Conservation (phyloP, 257 asterid genomes). For the Nicotiana undulata region DNA sequence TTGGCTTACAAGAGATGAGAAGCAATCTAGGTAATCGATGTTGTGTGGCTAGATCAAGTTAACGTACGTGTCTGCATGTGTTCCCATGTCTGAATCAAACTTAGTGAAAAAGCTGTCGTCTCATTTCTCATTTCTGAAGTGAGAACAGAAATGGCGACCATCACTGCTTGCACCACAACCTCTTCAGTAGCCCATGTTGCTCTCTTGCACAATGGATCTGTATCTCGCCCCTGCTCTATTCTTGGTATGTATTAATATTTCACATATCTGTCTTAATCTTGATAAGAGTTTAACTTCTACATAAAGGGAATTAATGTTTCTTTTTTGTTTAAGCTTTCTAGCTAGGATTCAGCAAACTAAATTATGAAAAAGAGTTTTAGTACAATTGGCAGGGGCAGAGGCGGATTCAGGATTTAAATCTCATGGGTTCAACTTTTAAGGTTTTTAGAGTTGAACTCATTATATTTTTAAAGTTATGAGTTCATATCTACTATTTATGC, state of each 20-base stretch:
- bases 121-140: background rate
- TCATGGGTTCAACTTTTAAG: no score
- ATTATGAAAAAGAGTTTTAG: no score
- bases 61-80: background rate
- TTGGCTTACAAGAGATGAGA: constrained; percentile 3
- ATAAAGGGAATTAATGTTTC: no score
- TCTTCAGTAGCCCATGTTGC: constrained; percentile 48
- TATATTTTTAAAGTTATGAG: no score
- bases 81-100: background rate
- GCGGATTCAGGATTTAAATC: no score
- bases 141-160: constrained; percentile 44
- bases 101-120: background rate
- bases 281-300: no score
- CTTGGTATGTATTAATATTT: constrained; percentile 29
- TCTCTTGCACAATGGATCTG: constrained; percentile 34
- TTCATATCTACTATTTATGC: no score
- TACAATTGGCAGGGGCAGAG: no score
- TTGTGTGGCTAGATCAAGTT: background rate
- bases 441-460: no score
- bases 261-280: no score
- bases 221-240: constrained; percentile 25
- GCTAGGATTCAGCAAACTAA: no score
- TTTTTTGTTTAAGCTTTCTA: no score
- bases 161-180: constrained; percentile 52
- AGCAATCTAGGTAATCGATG: background rate